Evolutionary conservation across 73 alveolate genomes (phyloP), one percentile per base, ranked within the genome.

Genomic region (Paramecium caudatum): DNA sequence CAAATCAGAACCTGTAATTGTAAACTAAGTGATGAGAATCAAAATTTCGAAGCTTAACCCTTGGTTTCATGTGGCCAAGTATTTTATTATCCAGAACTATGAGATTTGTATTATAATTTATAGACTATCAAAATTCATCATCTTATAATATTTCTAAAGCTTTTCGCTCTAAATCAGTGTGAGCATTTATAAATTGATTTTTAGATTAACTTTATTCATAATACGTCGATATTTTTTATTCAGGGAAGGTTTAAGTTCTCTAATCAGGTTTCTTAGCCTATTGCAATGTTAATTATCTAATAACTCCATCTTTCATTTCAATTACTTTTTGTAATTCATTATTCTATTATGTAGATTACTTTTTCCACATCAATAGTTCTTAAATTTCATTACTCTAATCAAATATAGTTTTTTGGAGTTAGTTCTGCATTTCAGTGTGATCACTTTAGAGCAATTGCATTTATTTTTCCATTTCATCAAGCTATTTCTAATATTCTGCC

Each of bases 1-100:
- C 43, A 74, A 37, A n/a, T 43, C 8, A 41, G 88, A 74, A 74
- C 88, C 21, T 74, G 88, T 4, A 55, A 55, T 55, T 55, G 80
- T 27, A 55, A 55, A 55, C 30, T 55, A 43, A 55, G 12, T 21
- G 46, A 21, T 0, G 80, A 55, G 12, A 43, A 55, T 0, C 4
- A 4, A 3, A 21, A 55, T 23, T 19, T 55, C 1, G 80, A 55
- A 6, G 80, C 80, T 55, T 55, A 55, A 27, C 80, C 80, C 23
- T 55, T 55, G n/a, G 80, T 55, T 55, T 55, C 80, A 5, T 55
- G 80, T 55, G 80, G 80, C 30, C 30, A 37, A 27, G 80, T 55
- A 55, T 55, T 55, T 21, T 55, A 55, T 10, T 55, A 55, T 55
- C 80, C 80, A 19, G 80, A 55, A 5, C 30, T 55, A 43, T 55